Conservation (phyloP, 1,284 basidiomycete genomes). For the Ganoderma meredithae region DNA sequence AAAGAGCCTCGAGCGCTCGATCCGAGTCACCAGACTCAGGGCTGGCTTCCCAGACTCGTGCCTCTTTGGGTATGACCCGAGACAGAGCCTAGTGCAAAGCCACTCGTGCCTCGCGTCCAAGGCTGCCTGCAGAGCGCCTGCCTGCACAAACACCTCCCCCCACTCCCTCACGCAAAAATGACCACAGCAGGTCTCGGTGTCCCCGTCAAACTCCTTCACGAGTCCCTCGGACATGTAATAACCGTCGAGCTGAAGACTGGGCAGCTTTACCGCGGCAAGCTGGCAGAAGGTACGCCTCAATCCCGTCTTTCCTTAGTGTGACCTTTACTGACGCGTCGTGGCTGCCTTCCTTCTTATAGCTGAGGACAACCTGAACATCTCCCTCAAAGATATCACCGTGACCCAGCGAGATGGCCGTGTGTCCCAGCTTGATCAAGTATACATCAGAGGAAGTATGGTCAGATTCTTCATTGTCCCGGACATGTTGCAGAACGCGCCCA, state of each 20-base stretch:
- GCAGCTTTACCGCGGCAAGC: slow-evolving; percentile 95
- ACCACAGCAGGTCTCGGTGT: slow-evolving; percentile 75
- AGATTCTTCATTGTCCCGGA: slow-evolving; percentile 99
- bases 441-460: slow-evolving; percentile 98
- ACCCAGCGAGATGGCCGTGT: slow-evolving; percentile 98
- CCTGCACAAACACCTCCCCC: background rate
- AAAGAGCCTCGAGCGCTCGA: background rate
- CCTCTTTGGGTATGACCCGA: background rate
- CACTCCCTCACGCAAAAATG: slow-evolving; percentile 36
- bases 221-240: slow-evolving; percentile 95
- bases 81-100: slow-evolving; percentile 12
- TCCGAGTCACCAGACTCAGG: background rate
- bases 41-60: background rate
- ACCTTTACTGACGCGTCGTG: slow-evolving; percentile 24
- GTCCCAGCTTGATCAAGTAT: slow-evolving; percentile 99
- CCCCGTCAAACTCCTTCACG: slow-evolving; percentile 92
- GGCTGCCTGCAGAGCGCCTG: background rate
- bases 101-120: slow-evolving; percentile 18
- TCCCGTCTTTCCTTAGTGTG: slow-evolving; percentile 2
- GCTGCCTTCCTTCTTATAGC: slow-evolving; percentile 58
- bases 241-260: slow-evolving; percentile 99
- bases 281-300: slow-evolving; percentile 82
- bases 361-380: slow-evolving; percentile 98
- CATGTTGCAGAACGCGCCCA: slow-evolving; percentile 99
- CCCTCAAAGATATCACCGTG: slow-evolving; percentile 96